phyloP scores from a whole-genome alignment of 2,329 filamentous ascomycete genomes.

The Davidsoniella virescens region DNA sequence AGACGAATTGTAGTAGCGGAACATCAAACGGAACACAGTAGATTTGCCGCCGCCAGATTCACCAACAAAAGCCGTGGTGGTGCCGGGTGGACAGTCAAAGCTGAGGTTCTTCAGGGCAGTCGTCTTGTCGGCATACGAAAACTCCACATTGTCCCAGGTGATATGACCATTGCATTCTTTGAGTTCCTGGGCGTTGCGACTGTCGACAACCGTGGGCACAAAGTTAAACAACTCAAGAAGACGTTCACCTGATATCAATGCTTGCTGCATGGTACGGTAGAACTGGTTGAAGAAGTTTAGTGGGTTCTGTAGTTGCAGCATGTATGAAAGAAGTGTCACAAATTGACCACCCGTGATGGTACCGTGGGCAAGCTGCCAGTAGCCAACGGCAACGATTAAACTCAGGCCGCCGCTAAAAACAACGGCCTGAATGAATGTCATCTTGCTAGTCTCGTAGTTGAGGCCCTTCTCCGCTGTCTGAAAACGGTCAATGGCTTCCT shows the following conservation, averaged over 20 bases:
- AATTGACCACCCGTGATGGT: slow-evolving; percentile 53
- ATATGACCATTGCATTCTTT: slow-evolving; percentile 63
- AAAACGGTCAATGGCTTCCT: slow-evolving; percentile 51
- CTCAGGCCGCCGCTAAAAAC: slow-evolving; percentile 67
- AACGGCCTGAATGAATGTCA: slow-evolving; percentile 67
- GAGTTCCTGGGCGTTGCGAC: slow-evolving; percentile 45
- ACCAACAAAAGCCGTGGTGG: slow-evolving; percentile 87
- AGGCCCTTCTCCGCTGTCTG: slow-evolving; percentile 63
- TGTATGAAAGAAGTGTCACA: slow-evolving; percentile 57
- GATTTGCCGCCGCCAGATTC: slow-evolving; percentile 96
- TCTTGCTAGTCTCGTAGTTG: slow-evolving; percentile 57
- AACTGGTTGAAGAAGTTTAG: slow-evolving; percentile 88
- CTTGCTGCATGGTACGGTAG: slow-evolving; percentile 87
- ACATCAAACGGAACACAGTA: slow-evolving; percentile 86
- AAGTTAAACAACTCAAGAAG: slow-evolving; percentile 95
- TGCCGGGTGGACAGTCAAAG: slow-evolving; percentile 77
- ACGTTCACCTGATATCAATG: slow-evolving; percentile 93
- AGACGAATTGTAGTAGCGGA: slow-evolving; percentile 84
- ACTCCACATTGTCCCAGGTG: slow-evolving; percentile 74
- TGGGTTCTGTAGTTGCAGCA: slow-evolving; percentile 64
- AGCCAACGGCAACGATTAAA: slow-evolving; percentile 54
- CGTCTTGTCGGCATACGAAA: slow-evolving; percentile 76
- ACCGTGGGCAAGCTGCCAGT: slow-evolving; percentile 58
- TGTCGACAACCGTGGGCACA: slow-evolving; percentile 76
- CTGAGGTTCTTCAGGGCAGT: slow-evolving; percentile 69